Conservation (phyloP, 768 basidiomycete species). For the Psilocybe tampanensis region DNA sequence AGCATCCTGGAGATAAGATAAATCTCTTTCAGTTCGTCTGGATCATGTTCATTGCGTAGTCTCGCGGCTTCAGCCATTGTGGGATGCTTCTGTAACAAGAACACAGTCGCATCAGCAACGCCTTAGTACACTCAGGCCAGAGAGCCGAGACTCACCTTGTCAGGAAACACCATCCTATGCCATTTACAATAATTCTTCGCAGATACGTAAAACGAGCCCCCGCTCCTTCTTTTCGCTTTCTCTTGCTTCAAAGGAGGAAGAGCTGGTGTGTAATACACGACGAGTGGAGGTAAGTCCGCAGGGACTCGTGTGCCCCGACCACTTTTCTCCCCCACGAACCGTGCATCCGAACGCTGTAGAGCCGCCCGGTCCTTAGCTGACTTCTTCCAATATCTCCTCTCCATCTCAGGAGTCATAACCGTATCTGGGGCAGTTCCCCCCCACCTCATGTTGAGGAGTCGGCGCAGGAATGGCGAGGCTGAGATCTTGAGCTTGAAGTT, state of each 20-base stretch:
- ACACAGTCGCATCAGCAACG: neutral
- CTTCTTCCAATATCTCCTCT: constrained; percentile 21
- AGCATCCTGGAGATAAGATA: constrained; percentile 18
- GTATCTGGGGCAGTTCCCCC: neutral
- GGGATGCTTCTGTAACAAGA: constrained; percentile 14
- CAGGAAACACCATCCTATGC: constrained; percentile 23
- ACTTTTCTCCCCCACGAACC: constrained; percentile 12
- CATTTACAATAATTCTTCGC: constrained; percentile 19
- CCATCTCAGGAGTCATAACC: constrained; percentile 10
- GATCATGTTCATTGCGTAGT: constrained; percentile 9
- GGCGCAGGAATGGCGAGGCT: neutral
- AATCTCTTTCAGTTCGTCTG: constrained; percentile 14
- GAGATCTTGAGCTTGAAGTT: neutral
- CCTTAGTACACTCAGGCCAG: neutral
- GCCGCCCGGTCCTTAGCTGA: constrained; percentile 6
- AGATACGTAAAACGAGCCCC: constrained; percentile 2
- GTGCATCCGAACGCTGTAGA: constrained; percentile 21
- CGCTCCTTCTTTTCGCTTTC: neutral
- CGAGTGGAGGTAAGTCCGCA: constrained; percentile 16
- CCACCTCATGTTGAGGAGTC: neutral
- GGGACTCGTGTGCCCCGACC: neutral
- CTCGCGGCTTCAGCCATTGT: constrained; percentile 10
- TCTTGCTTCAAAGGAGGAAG: constrained; percentile 13
- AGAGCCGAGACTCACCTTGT: constrained; percentile 3
- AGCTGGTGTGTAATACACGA: constrained; percentile 25